Percentiles rank a stretch among this genome's conserved stretches.
Conservation (phyloP, 2,329 filamentous ascomycete genomes). For the Intubia oerlemansii region DNA sequence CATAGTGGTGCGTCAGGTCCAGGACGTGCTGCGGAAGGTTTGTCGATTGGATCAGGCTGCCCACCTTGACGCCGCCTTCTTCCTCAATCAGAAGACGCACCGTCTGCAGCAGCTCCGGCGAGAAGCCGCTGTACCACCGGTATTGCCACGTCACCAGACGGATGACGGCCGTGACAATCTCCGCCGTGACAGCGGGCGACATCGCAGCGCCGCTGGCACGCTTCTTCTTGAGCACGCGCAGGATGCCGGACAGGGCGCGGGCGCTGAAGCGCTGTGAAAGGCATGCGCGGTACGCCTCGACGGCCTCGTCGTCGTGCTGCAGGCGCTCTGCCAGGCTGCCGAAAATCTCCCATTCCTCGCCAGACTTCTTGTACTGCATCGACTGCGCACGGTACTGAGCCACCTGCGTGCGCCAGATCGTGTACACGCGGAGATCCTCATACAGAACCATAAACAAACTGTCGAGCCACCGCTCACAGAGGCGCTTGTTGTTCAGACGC, state of each 20-base stretch:
- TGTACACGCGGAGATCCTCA: slow-evolving; percentile 93
- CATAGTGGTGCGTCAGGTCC: slow-evolving; percentile 91
- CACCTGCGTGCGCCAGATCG: slow-evolving; percentile 97
- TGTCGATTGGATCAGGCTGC: slow-evolving; percentile 92
- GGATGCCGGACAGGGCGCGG: slow-evolving; percentile 70
- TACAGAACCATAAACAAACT: slow-evolving; percentile 99
- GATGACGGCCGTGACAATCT: slow-evolving; percentile 70
- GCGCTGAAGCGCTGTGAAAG: slow-evolving; percentile 77
- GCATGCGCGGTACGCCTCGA: slow-evolving; percentile 83
- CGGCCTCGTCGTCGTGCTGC: slow-evolving; percentile 76
- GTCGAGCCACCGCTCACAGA: slow-evolving; percentile 95
- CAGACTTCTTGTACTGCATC: slow-evolving; percentile 88
- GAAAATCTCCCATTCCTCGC: slow-evolving; percentile 95
- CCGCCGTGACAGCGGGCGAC: slow-evolving; percentile 20
- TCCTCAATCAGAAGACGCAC: slow-evolving; percentile 90
- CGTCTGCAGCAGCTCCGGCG: slow-evolving; percentile 67
- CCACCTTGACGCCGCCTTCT: slow-evolving; percentile 89
- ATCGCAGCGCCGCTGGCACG: no score
- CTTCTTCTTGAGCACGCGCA: slow-evolving; percentile 49
- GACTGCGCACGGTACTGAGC: slow-evolving; percentile 85
- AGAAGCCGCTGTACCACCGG: slow-evolving; percentile 98
- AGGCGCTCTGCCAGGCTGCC: slow-evolving; percentile 81
- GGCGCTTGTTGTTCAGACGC: slow-evolving; percentile 86
- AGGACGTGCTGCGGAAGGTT: slow-evolving; percentile 83
- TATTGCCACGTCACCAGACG: slow-evolving; percentile 95